Percentiles rank a stretch among this genome's conserved stretches.
Conservation (phyloP, 163 green algal species). For the Chlamydomonas reinhardtii region DNA sequence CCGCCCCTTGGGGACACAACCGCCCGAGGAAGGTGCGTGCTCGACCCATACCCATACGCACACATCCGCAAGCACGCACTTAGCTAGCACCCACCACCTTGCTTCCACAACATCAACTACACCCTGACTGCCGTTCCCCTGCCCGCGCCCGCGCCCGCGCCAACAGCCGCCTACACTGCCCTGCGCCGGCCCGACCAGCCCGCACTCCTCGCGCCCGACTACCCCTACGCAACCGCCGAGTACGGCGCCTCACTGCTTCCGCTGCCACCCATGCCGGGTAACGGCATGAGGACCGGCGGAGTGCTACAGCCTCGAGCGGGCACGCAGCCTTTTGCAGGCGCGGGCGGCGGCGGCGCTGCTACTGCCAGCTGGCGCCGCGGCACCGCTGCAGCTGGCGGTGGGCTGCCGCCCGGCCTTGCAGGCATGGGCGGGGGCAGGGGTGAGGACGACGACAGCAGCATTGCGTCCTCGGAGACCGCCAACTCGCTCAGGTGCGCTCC, state of each 20-base stretch:
- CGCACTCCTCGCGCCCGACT: neutral
- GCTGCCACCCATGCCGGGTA: neutral
- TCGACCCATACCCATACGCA: too few species aligned
- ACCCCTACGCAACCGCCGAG: neutral
- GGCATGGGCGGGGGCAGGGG: neutral
- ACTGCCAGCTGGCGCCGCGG: too few species aligned
- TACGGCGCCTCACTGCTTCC: neutral
- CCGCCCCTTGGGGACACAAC: neutral
- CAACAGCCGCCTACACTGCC: neutral
- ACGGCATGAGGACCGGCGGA: too few species aligned
- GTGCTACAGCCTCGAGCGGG: too few species aligned
- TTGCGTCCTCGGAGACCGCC: conserved; percentile 23
- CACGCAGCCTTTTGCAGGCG: too few species aligned
- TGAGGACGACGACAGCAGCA: conserved; percentile 41
- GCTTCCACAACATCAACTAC: too few species aligned
- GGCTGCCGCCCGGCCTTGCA: too few species aligned
- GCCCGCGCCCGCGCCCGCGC: neutral
- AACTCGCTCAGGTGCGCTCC: conserved; percentile 21
- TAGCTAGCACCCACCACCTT: too few species aligned
- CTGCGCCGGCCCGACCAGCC: conserved; percentile 5
- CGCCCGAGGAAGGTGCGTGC: neutral
- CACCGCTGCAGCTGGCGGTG: too few species aligned
- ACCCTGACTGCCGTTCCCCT: too few species aligned
- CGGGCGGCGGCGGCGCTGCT: too few species aligned
- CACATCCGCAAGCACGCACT: too few species aligned